Evolutionary conservation across 1,284 basidiomycete genomes (phyloP).

Genomic region (Tremellales sp.): DNA sequence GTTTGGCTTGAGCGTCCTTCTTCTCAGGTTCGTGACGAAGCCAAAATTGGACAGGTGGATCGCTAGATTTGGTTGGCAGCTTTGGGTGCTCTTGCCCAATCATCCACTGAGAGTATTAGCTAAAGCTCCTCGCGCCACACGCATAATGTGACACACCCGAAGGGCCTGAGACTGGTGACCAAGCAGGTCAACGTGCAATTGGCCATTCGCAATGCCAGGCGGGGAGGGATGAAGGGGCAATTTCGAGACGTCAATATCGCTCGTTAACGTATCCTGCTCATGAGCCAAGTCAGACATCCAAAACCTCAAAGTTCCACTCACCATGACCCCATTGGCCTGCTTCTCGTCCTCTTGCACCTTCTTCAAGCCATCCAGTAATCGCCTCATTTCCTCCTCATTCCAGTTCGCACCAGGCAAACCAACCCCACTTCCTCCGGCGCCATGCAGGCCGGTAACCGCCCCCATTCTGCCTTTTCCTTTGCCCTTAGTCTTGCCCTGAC

Average conservation of each 20-base stretch:
- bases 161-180: conserved; percentile 60
- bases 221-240: conserved; percentile 53
- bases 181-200: conserved; percentile 65
- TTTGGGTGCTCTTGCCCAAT: conserved; percentile 68
- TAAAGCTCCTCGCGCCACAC: conserved; percentile 54
- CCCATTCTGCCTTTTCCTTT: conserved; percentile 6
- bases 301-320: conserved; percentile 8
- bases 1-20: conserved; percentile 48
- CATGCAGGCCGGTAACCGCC: conserved; percentile 9
- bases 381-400: conserved; percentile 59
- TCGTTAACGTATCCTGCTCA: conserved; percentile 34
- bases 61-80: conserved; percentile 61
- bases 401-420: conserved; percentile 7
- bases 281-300: not conserved
- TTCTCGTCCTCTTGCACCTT: conserved; percentile 66
- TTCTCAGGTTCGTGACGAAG: conserved; percentile 57
- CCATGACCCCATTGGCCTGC: conserved; percentile 60
- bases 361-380: conserved; percentile 63
- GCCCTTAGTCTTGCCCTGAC: conserved; percentile 2
- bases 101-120: conserved; percentile 61
- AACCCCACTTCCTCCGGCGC: conserved; percentile 12
- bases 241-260: conserved; percentile 35
- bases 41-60: conserved; percentile 84
- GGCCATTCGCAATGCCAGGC: conserved; percentile 61
- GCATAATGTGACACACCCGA: conserved; percentile 10